phyloP scores from a whole-genome alignment of 164 flowering plant species.

The Sextonia rubra region DNA sequence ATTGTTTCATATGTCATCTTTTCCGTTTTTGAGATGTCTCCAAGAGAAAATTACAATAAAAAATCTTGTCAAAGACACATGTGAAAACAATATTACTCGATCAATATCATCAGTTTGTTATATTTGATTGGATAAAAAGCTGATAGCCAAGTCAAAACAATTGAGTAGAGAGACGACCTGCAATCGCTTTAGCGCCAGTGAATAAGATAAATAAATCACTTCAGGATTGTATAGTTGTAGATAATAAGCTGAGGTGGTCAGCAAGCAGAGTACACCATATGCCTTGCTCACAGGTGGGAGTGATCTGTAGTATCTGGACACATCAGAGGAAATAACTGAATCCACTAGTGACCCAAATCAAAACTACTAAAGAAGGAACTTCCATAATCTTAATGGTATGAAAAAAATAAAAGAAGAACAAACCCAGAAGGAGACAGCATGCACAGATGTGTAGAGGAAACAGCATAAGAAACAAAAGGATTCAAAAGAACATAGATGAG shows the following conservation, averaged over 20 bases:
- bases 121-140: background rate
- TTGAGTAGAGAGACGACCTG: constrained; percentile 26
- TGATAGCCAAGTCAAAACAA: background rate
- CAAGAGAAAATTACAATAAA: background rate
- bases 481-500: background rate
- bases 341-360: background rate
- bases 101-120: background rate
- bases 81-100: background rate
- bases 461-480: background rate
- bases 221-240: constrained; percentile 22
- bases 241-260: constrained; percentile 40
- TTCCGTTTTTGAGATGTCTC: background rate
- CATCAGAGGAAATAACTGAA: background rate
- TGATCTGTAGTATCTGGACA: constrained; percentile 41
- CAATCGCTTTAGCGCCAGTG: constrained; percentile 30
- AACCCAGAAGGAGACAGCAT: background rate
- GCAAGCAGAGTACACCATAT: constrained; percentile 40
- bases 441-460: background rate
- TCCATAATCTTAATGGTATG: too few relatives aligned
- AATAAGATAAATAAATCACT: constrained; percentile 20
- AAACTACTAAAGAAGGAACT: background rate
- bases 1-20: background rate
- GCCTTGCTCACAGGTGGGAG: constrained; percentile 56
- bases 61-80: background rate
- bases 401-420: too few relatives aligned